A percentile compares a stretch with the other conserved stretches of the same genome.
Conservation (phyloP, 495 filamentous ascomycete genomes). For the Penicillium nucicola region DNA sequence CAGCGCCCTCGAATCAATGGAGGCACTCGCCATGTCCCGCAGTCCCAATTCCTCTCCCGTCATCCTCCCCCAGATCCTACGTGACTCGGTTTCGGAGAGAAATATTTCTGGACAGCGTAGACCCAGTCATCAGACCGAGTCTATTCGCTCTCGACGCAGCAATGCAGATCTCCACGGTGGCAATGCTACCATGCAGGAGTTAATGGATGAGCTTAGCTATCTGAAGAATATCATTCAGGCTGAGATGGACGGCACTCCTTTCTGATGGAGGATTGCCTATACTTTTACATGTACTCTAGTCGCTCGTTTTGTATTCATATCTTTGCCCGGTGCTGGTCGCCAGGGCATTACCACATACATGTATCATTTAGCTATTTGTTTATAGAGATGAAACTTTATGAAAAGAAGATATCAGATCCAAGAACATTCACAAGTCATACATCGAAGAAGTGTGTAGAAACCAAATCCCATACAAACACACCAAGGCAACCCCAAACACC, state of each 20-base stretch:
- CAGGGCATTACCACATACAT: not conserved
- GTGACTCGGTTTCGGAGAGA: slow-evolving; percentile 4
- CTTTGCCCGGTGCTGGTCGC: slow-evolving; percentile 6
- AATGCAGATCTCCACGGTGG: slow-evolving; percentile 22
- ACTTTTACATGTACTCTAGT: not conserved
- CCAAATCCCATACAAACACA: not conserved
- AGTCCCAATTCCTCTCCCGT: slow-evolving; percentile 26
- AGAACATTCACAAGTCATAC: not conserved
- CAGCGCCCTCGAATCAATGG: slow-evolving; percentile 29
- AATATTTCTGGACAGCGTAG: not conserved
- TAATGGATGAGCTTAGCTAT: slow-evolving; percentile 53
- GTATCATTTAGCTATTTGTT: slow-evolving; percentile 1
- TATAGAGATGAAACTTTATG: not conserved
- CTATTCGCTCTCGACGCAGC: slow-evolving; percentile 18
- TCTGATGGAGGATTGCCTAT: slow-evolving; percentile 2
- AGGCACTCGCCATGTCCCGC: slow-evolving; percentile 26
- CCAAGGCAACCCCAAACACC: slow-evolving; percentile 12
- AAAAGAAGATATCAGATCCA: not conserved
- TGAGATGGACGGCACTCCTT: slow-evolving; percentile 28
- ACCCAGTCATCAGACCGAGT: slow-evolving; percentile 1
- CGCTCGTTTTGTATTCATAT: not conserved
- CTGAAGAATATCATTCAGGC: slow-evolving; percentile 49
- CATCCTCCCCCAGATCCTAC: slow-evolving; percentile 19
- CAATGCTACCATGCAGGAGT: slow-evolving; percentile 43
- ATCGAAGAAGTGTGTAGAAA: not conserved